Base-by-base conservation (phyloP, 2,329 filamentous ascomycete species). In the Sarocladium kiliense region DNA sequence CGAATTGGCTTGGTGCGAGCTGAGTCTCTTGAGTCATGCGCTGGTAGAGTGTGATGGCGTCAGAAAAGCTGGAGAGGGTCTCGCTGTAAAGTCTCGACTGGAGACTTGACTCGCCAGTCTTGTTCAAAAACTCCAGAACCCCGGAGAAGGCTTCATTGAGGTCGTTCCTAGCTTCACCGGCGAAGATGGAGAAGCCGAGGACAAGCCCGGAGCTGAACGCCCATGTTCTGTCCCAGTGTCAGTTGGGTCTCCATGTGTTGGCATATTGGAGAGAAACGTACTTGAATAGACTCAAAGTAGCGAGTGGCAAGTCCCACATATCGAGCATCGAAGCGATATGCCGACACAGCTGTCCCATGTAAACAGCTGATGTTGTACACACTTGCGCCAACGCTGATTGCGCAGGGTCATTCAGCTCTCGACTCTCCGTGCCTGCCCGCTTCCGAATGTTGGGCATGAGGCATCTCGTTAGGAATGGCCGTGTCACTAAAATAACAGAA, bases 121-220 rank as follows among this genome's bases (percentile, higher is more conserved):
- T 55, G 42, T 12, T 12, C 6, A 55, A 18, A 9, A 55, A 34
- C 3, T 55, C 26, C 2, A 75, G 4, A 3, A 51, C 44, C 9
- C 42, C 44, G 4, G 26, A 9, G 41, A 55, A 55, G 16, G 44
- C 30, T 37, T 55, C 54, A 19, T 37, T 50, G 23, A 51, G 42
- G 30, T 55, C 54, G 23, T n/a, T 2, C 6, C 32, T 26, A n/a
- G 30, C 6, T 41, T 50, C 54, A 3, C 45, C 42, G n/a, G 32
- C n/a, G n/a, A n/a, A n/a, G n/a, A n/a, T n/a, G n/a, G n/a, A n/a
- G n/a, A n/a, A n/a, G n/a, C n/a, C n/a, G n/a, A n/a, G n/a, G n/a
- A n/a, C n/a, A n/a, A n/a, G n/a, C n/a, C n/a, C n/a, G n/a, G n/a
- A n/a, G n/a, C n/a, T n/a, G n/a, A n/a, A n/a, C n/a, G n/a, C n/a